Evolutionary conservation across 768 basidiomycete species (phyloP), one percentile per base, ranked within the genome.

Genomic region (Nevesoporus exiguus): DNA sequence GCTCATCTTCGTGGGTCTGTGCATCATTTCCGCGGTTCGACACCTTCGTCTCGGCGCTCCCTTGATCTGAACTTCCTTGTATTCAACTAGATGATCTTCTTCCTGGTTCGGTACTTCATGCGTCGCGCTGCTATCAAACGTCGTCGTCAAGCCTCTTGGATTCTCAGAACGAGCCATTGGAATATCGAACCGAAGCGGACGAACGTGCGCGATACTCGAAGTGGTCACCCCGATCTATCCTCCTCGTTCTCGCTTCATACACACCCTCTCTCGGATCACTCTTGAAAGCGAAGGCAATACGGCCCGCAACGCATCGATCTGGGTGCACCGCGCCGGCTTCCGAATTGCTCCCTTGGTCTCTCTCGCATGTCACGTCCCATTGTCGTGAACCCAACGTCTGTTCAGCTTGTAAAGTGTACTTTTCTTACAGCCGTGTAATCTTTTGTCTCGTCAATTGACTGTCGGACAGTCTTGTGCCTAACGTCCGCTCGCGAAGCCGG

Each of bases 61-160:
- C 31, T 14, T n/a, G 15, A 52, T 29, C 55, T 57, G 15, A 61
- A 22, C 34, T 10, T n/a, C 24, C 14, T n/a, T n/a, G n/a, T n/a
- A n/a, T n/a, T n/a, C n/a, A n/a, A n/a, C 15, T 30, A 65, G 61
- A 43, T 57, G 22, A n/a, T 34, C n/a, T 44, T 62, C 24, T 44
- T 62, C 37, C 1, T 54, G 17, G 63, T 62, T 42, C 61, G 56
- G 30, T 54, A 51, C 45, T 51, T 27, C 17, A 57, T 62, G 49
- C 60, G 47, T 47, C 55, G 54, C 5, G 48, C 55, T 17, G 60
- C 55, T 17, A 27, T 62, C 51, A 62, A 65, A 39, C 55, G 60
- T 25, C 63, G 63, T 43, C 60, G 63, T 54, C 63, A 65, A 54
- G 60, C 57, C 8, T 65, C 60, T n/a, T 64, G 63, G 63, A 64